These are phyloP conservation scores for Pisolithus tinctorius DNA, from an alignment of 768 basidiomycete species.

Conservation along the genomic window DNA sequence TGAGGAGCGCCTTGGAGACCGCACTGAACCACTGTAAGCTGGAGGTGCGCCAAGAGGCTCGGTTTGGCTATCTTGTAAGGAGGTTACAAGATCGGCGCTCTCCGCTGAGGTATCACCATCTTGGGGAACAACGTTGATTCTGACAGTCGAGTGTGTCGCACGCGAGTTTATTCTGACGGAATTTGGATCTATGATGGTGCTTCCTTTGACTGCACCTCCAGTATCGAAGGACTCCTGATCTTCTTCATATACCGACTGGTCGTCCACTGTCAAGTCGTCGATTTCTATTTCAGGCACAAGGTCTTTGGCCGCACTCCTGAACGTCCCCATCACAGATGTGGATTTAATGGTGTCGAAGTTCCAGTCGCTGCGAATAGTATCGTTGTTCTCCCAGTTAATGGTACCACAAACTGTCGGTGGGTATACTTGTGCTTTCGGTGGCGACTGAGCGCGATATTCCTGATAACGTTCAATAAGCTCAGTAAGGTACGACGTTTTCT, in stretches of 20 bases:
- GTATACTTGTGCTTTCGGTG: slow-evolving; percentile 49
- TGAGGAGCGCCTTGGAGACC: slow-evolving; percentile 60
- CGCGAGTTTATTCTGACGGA: slow-evolving; percentile 45
- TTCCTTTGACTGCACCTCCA: slow-evolving; percentile 57
- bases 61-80: slow-evolving; percentile 24
- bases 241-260: slow-evolving; percentile 32
- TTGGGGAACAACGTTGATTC: slow-evolving; percentile 44
- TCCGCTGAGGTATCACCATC: slow-evolving; percentile 38
- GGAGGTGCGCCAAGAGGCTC: slow-evolving; percentile 56
- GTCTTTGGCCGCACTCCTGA: slow-evolving; percentile 66
- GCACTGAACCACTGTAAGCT: slow-evolving; percentile 65
- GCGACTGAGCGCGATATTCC: slow-evolving; percentile 61
- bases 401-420: slow-evolving; percentile 54
- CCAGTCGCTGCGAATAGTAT: slow-evolving; percentile 89
- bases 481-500: slow-evolving; percentile 74
- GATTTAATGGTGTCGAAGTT: slow-evolving; percentile 86
- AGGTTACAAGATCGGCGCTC: slow-evolving; percentile 32
- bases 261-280: slow-evolving; percentile 43
- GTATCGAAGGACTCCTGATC: slow-evolving; percentile 56
- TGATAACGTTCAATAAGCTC: slow-evolving; percentile 87
- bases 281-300: slow-evolving; percentile 54
- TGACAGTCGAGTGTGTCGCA: slow-evolving; percentile 64
- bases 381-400: slow-evolving; percentile 61
- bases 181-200: slow-evolving; percentile 36
- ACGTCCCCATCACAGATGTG: slow-evolving; percentile 68